Base-by-base conservation (phyloP, 202 grass and related monocot species). In the Eragrostis tef region DNA sequence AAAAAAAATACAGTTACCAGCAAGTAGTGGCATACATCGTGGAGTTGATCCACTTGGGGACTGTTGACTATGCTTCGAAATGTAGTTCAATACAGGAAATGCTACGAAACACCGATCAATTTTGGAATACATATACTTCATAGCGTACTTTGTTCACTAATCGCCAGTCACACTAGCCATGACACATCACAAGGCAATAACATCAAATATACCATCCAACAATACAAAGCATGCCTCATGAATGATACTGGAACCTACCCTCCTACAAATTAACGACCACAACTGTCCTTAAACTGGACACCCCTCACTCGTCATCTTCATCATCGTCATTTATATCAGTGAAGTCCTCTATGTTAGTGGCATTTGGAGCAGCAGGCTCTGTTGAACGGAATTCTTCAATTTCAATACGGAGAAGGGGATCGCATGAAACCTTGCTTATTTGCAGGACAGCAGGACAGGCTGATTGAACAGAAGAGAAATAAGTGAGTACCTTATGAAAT, bases 381-480 rank as follows among this genome's bases (percentile, higher is more conserved):
- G 77, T 88, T 19, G 79, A 75, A 39, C 87, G 88, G 11, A 93
- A 65, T 78, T 98, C 95, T 3, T 98, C 95, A 1, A 98, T 91
- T 67, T 98, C 92, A 79, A 91, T 59, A 6, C 26, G 84, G 17
- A 98, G 92, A 54, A 90, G 74, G 10, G 85, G 46, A 45, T 98
- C 95, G 19, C 92, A 94, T 1, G 76, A 2, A 64, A 98, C 70
- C 76, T 67, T 94, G 53, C 75, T 76, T 14, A n/a, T 27, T n/a
- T 85, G 74, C 51, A 94, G 78, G 44, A 87, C 65, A 77, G 45
- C 88, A 1, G 88, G 90, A 50, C 95, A 98, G 21, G 86, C 92
- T 94, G 64, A 60, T 82, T 78, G 42, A 79, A 63, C 64, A 81
- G 14, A 7, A 74, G 47, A 80, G 56, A 44, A 0, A 4, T 14